Base-by-base conservation (phyloP, 129 eudicot species). In the Saussurea involucrata region DNA sequence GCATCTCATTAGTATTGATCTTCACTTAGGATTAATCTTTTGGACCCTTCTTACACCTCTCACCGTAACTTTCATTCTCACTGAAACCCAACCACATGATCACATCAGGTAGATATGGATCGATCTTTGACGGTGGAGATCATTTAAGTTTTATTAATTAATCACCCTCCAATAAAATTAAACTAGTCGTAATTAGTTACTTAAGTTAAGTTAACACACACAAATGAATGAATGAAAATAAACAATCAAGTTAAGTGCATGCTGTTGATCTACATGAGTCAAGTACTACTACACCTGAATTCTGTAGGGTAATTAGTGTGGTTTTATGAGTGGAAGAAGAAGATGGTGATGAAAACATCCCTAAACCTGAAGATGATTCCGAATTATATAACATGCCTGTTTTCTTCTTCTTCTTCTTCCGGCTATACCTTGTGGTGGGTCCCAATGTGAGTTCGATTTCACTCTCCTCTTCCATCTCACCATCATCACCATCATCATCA, bases 401-500 rank as follows among this genome's bases (percentile, higher is more conserved):
- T 46, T 44, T 44, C 18, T 44, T 44, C 15, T 53, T 73, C 68
- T 66, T 73, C 75, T 27, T 74, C 63, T 24, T 73, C 63, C 68
- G 42, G 12, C 66, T 58, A 27, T 69, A 69, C 37, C 76, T 78
- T 40, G 83, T 25, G 4, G 83, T 18, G 10, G 79, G 84, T 11
- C 70, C 84, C 63, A 80, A 27, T n/a, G 84, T 80, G 74, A 80
- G 84, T 65, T 80, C 84, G 64, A 80, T 74, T n/a, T 80, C 84
- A 27, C 79, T 44, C 55, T 80, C 84, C 9, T 80, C 34, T 8
- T 53, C 74, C 8, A 74, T 80, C 63, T 66, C 82, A 5, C 17
- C 58, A 15, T 4, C 20, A 15, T 15, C 20, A 13, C 15, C 58
- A 12, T 13, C 57, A 13, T 46, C 57, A 49, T 49, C 18, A 17